Conservation (phyloP, 2,329 filamentous ascomycete genomes). For the Helotiales sp. region DNA sequence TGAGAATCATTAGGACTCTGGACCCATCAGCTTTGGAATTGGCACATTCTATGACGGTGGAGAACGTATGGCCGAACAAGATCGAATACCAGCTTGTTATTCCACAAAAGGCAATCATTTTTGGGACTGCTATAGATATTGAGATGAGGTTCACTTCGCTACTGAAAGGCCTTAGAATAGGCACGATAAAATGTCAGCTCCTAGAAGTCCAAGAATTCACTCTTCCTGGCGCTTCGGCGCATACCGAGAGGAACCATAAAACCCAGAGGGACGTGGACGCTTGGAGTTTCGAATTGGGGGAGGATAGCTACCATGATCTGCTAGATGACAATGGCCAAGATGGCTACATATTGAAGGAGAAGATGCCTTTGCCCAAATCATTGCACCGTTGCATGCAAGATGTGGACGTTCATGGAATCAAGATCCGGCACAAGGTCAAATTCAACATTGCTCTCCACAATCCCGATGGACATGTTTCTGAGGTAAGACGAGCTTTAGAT, state of each 20-base stretch:
- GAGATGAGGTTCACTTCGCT: conserved; percentile 87
- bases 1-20: conserved; percentile 76
- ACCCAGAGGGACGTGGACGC: conserved; percentile 62
- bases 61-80: conserved; percentile 98
- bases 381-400: conserved; percentile 86
- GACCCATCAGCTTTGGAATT: conserved; percentile 76
- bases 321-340: conserved; percentile 68
- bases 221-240: conserved; percentile 46
- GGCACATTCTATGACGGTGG: conserved; percentile 88
- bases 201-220: conserved; percentile 75
- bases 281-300: conserved; percentile 56
- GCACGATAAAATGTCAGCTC: conserved; percentile 78
- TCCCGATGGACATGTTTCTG: conserved; percentile 90
- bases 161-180: conserved; percentile 83
- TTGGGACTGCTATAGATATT: conserved; percentile 81
- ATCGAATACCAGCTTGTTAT: conserved; percentile 93
- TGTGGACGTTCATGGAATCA: conserved; percentile 84
- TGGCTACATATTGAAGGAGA: conserved; percentile 62
- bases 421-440: conserved; percentile 89
- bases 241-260: conserved; percentile 57
- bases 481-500: conserved; percentile 52
- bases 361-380: conserved; percentile 73
- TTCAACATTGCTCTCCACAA: conserved; percentile 90
- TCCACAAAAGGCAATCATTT: conserved; percentile 90
- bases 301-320: conserved; percentile 67